Evolutionary conservation across 768 basidiomycete species (phyloP).

Genomic region (Zangia roseola): DNA sequence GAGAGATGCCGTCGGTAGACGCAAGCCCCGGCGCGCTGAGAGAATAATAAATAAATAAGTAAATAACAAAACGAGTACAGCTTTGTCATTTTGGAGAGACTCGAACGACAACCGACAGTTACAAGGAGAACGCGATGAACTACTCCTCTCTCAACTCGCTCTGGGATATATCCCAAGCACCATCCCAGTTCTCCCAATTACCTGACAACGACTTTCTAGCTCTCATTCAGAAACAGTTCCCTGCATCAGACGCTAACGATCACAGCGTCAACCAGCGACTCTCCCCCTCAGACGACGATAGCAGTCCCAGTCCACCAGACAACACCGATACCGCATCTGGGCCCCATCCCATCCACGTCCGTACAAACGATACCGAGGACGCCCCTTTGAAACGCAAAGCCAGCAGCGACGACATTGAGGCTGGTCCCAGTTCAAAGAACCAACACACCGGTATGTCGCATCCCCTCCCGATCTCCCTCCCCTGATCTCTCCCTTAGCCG

Average conservation of each 20-base stretch:
- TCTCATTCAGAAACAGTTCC: slow-evolving; percentile 75
- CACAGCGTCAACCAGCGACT: slow-evolving; percentile 47
- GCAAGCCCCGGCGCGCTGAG: slow-evolving; percentile 10
- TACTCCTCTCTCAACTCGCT: slow-evolving; percentile 48
- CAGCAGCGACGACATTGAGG: slow-evolving; percentile 57
- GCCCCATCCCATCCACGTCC: slow-evolving; percentile 16
- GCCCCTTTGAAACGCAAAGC: slow-evolving; percentile 75
- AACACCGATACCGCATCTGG: slow-evolving; percentile 30
- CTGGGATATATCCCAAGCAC: slow-evolving; percentile 66
- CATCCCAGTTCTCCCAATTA: slow-evolving; percentile 56
- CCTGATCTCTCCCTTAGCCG: slow-evolving; percentile 14
- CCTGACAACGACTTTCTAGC: slow-evolving; percentile 77
- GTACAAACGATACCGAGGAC: slow-evolving; percentile 43
- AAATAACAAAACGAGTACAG: not conserved
- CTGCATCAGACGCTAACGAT: slow-evolving; percentile 32
- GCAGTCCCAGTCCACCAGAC: slow-evolving; percentile 75
- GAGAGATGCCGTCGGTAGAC: slow-evolving; percentile 12
- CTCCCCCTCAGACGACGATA: slow-evolving; percentile 69
- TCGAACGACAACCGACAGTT: not conserved
- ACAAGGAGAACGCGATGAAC: slow-evolving; percentile 21
- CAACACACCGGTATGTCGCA: slow-evolving; percentile 56
- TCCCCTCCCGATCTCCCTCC: not conserved
- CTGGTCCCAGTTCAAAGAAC: slow-evolving; percentile 65
- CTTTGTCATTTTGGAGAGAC: slow-evolving; percentile 8
- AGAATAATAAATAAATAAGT: slow-evolving; percentile 10